Evolutionary conservation across 2,329 filamentous ascomycete genomes (phyloP).

Genomic region (Penicillium brevicompactum): DNA sequence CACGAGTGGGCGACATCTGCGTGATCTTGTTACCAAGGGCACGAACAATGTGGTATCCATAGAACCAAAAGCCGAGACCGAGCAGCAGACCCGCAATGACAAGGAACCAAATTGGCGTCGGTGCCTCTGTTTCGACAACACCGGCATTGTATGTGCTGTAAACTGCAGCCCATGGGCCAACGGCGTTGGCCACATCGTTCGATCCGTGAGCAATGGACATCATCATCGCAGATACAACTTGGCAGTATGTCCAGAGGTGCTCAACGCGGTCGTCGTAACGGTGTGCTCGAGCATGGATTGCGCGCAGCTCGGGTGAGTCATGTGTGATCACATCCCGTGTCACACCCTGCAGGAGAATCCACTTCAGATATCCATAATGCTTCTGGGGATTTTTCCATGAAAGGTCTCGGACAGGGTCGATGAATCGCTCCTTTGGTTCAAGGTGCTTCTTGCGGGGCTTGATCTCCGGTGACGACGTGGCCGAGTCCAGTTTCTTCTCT

Average conservation of each 20-base stretch:
- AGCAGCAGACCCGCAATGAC: conserved; percentile 39
- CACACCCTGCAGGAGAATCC: conserved; percentile 47
- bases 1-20: conserved; percentile 37
- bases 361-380: conserved; percentile 45
- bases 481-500: conserved; percentile 15
- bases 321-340: conserved; percentile 46
- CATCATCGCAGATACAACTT: conserved; percentile 44
- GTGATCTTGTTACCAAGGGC: conserved; percentile 46
- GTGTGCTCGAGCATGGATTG: conserved; percentile 45
- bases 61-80: conserved; percentile 46
- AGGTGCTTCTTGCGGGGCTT: conserved; percentile 19
- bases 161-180: conserved; percentile 43
- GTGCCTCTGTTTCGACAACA: conserved; percentile 29
- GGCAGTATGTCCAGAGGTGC: conserved; percentile 50
- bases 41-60: conserved; percentile 45
- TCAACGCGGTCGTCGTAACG: conserved; percentile 51
- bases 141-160: conserved; percentile 42
- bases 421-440: conserved; percentile 28
- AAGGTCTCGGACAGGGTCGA: conserved; percentile 19
- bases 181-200: conserved; percentile 48
- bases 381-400: conserved; percentile 21
- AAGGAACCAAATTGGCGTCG: conserved; percentile 45
- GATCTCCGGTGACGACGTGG: conserved; percentile 22
- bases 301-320: conserved; percentile 38
- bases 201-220: conserved; percentile 50